Evolutionary conservation across 257 asterid genomes (phyloP).

Genomic region (Ajuga chamaepitys): DNA sequence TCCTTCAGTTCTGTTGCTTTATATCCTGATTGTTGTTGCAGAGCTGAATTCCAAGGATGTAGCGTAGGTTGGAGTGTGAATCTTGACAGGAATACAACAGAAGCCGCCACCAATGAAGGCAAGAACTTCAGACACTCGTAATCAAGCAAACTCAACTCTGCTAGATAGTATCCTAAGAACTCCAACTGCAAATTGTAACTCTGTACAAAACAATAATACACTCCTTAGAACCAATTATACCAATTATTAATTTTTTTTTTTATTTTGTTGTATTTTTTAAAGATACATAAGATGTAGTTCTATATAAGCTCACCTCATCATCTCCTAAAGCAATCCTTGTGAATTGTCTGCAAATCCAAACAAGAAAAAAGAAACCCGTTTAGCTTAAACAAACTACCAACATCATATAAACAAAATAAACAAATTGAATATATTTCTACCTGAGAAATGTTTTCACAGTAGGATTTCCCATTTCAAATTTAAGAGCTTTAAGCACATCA

Average conservation of each 20-base stretch:
- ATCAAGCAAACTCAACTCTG: slow-evolving; percentile 76
- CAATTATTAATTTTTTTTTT: too few species aligned
- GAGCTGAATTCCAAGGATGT: slow-evolving; percentile 62
- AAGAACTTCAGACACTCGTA: slow-evolving; percentile 67
- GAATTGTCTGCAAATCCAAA: slow-evolving; percentile 41
- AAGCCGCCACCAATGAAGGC: slow-evolving; percentile 82
- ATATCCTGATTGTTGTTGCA: slow-evolving; percentile 45
- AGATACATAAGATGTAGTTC: background rate
- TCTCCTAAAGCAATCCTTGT: slow-evolving; percentile 51
- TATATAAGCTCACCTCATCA: slow-evolving; percentile 28
- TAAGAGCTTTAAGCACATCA: slow-evolving; percentile 58
- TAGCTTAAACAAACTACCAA: slow-evolving; percentile 13
- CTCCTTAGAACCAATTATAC: slow-evolving; percentile 7
- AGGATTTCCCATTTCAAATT: slow-evolving; percentile 79
- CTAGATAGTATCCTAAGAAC: slow-evolving; percentile 68
- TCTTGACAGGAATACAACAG: slow-evolving; percentile 69
- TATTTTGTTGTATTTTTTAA: too few species aligned
- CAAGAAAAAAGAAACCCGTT: background rate
- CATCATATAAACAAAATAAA: background rate
- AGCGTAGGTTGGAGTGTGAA: slow-evolving; percentile 52
- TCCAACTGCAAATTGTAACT: slow-evolving; percentile 44
- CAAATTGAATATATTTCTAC: slow-evolving; percentile 15
- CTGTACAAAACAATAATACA: slow-evolving; percentile 30
- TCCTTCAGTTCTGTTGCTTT: slow-evolving; percentile 55
- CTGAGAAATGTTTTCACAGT: slow-evolving; percentile 70